Conservation (phyloP, 2,329 filamentous ascomycete genomes). For the Hyphodiscus sp. region DNA sequence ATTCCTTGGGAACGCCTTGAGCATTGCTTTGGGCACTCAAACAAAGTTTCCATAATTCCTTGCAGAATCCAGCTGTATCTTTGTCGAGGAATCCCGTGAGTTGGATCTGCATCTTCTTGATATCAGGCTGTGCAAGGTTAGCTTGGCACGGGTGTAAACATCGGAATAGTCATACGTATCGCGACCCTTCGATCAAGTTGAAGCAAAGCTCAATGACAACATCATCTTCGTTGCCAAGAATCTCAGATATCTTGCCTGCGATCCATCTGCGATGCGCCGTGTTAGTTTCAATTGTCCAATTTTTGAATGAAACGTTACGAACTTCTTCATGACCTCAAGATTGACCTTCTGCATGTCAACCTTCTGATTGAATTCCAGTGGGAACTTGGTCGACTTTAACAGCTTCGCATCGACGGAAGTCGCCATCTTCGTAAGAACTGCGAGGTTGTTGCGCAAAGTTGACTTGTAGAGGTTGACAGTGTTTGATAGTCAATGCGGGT, state of each 20-base stretch:
- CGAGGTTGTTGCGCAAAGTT: neutral
- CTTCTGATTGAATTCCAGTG: slow-evolving; percentile 86
- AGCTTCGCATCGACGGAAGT: slow-evolving; percentile 84
- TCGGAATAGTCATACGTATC: slow-evolving; percentile 55
- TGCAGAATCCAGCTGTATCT: slow-evolving; percentile 82
- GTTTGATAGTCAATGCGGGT: neutral
- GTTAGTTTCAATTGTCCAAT: slow-evolving; percentile 8
- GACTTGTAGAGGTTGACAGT: neutral
- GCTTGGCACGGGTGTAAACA: slow-evolving; percentile 11
- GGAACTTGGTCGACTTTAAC: slow-evolving; percentile 87
- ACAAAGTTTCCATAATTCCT: slow-evolving; percentile 87
- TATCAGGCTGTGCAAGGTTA: slow-evolving; percentile 65
- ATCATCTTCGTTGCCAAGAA: slow-evolving; percentile 89
- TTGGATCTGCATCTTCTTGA: slow-evolving; percentile 91
- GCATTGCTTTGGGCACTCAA: slow-evolving; percentile 84
- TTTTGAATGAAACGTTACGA: slow-evolving; percentile 30
- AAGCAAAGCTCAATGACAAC: slow-evolving; percentile 84
- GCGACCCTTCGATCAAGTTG: slow-evolving; percentile 63
- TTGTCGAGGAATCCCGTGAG: slow-evolving; percentile 93
- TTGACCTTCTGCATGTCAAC: slow-evolving; percentile 98
- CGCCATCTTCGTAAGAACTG: slow-evolving; percentile 50
- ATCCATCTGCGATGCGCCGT: slow-evolving; percentile 67
- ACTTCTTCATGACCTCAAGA: slow-evolving; percentile 97
- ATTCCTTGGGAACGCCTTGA: slow-evolving; percentile 87
- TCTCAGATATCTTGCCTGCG: slow-evolving; percentile 75